These are phyloP conservation scores for Boletus coccyginus DNA, from an alignment of 768 basidiomycete genomes.

Conservation along the genomic window DNA sequence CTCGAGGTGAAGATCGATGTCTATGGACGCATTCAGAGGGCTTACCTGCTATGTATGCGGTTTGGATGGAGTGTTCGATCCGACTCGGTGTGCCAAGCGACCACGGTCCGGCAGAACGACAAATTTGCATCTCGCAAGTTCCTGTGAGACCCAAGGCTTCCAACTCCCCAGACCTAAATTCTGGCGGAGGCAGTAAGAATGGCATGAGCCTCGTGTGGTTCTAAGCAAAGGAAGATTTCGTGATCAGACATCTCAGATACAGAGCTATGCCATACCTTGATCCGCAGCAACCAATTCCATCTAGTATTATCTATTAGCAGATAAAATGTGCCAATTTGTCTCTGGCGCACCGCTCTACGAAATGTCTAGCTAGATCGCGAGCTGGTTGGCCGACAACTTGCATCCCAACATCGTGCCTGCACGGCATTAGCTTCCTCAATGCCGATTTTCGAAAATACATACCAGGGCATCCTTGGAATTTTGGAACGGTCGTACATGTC, in stretches of 20 bases:
- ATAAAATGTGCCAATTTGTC: not conserved
- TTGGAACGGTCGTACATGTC: conserved; percentile 93
- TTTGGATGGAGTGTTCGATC: conserved; percentile 91
- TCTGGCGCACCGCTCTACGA: conserved; percentile 72
- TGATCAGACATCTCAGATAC: not conserved
- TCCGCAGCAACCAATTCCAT: conserved; percentile 92
- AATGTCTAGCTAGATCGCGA: conserved; percentile 91
- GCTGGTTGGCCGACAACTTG: conserved; percentile 97
- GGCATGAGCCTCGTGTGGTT: conserved; percentile 93
- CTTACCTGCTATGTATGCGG: conserved; percentile 86
- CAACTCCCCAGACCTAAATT: conserved; percentile 82
- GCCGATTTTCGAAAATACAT: conserved; percentile 18
- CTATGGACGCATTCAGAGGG: not conserved
- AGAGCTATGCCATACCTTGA: conserved; percentile 60
- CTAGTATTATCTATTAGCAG: conserved; percentile 36
- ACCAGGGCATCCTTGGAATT: conserved; percentile 97
- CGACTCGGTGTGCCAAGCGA: conserved; percentile 86
- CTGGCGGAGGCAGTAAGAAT: conserved; percentile 89
- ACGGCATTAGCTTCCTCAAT: not conserved
- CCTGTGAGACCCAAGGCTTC: conserved; percentile 81
- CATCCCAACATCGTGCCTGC: conserved; percentile 94
- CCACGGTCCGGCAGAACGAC: conserved; percentile 94
- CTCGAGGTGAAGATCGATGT: not conserved
- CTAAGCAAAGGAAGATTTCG: conserved; percentile 35
- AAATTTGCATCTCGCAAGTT: conserved; percentile 96